Percentiles rank a stretch among this genome's conserved stretches.
These are phyloP conservation scores for Malassezia brasiliensis DNA, from an alignment of 1,284 basidiomycete genomes.

Conservation along the genomic window DNA sequence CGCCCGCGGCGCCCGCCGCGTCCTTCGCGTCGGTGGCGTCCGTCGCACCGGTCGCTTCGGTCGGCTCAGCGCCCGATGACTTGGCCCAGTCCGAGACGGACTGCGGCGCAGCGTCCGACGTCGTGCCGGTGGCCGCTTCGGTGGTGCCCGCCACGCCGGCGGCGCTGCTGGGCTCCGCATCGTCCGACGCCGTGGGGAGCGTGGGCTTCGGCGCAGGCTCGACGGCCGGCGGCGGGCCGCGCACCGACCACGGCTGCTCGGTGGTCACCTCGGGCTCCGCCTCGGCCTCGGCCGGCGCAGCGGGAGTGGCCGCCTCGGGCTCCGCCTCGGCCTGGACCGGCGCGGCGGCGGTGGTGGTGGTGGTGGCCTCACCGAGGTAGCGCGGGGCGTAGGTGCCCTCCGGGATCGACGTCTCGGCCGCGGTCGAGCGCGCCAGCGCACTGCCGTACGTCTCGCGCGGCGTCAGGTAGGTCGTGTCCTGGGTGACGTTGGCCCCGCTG, in stretches of 20 bases:
- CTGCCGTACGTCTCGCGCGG: background rate
- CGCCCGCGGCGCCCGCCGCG: background rate
- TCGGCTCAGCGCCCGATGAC: background rate
- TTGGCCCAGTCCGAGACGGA: constrained; percentile 1
- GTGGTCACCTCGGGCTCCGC: background rate
- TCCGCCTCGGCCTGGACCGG: background rate
- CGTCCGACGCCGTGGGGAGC: background rate
- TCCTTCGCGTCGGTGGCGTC: background rate
- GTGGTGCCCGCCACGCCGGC: background rate
- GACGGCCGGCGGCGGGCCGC: constrained; percentile 16
- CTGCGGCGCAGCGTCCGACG: background rate
- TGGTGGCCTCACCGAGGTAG: background rate
- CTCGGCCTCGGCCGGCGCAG: background rate
- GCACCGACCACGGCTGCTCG: constrained; percentile 27
- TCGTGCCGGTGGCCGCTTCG: background rate
- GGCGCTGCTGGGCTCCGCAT: background rate
- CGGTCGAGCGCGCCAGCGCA: background rate
- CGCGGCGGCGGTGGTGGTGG: background rate
- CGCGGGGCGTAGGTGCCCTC: background rate
- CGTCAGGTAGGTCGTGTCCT: background rate
- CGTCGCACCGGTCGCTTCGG: background rate
- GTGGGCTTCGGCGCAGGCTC: background rate
- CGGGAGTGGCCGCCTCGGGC: background rate
- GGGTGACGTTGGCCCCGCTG: background rate
- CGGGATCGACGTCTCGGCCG: background rate